Evolutionary conservation across 768 basidiomycete genomes (phyloP), one percentile per base, ranked within the genome.

Genomic region (Phlebiopsis flavidoalba): DNA sequence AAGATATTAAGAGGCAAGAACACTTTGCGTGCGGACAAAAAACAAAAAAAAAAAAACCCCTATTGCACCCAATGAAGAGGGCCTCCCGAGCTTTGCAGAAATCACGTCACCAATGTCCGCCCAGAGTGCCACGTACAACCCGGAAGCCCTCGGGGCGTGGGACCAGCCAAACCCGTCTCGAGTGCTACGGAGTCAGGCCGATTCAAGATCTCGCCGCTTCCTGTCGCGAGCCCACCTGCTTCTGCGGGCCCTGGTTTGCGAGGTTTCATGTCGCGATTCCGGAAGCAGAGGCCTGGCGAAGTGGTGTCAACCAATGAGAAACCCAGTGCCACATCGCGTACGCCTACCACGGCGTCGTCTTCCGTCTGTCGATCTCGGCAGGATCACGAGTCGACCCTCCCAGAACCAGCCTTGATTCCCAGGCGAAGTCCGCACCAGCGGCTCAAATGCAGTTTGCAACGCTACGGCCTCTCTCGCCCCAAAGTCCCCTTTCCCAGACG

Each of bases 181-280:
- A 82, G 80, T 63, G 77, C 83, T 8, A 79, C 78, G 3, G 88
- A 89, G 53, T 66, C 75, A 17, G 74, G 73, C 22, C 78, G 83
- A 64, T 79, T 81, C 61, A 88, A 84, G 69, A 77, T 82, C 3
- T 73, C 83, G 19, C 71, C 67, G 11, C 64, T 65, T 5, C 65
- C 62, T 11, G 36, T 82, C 33, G 72, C 83, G 1, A 83, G 81
- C 61, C 87, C 88, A n/a, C 85, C 88, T 65, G 82, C 88, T 3
- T 84, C 87, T 21, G 82, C 88, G 26, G 79, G 85, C 19, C 91
- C 91, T 36, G 87, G 89, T 21, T 68, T 93, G 24, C 89, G 84
- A 71, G 87, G 90, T 14, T 87, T 93, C 72, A 91, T 93, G 83
- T 83, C 89, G 31, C 84, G 88, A 33, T 89, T 93, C 70, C 81